Base-by-base conservation (phyloP, 192 early-diverging fungal species). In the Kappamyces sp. region DNA sequence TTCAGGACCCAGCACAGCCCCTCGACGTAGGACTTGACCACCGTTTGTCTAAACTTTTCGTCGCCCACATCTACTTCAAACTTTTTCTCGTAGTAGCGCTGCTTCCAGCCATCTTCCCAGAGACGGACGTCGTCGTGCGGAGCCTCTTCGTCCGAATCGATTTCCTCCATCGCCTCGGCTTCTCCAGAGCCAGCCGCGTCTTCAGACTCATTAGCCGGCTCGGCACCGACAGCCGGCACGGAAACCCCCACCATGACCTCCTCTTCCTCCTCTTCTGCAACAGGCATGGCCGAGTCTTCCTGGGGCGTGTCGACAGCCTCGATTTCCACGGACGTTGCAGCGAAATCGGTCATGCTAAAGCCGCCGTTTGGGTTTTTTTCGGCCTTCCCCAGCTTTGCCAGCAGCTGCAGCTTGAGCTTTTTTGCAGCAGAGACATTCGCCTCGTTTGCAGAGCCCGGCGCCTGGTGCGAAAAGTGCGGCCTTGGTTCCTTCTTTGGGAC, bases 1-100 rank as follows among this genome's bases (percentile, higher is more conserved):
- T 83, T 82, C 9, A 99, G 72, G 2, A 98, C 94, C 96, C 96
- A 99, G 68, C 96, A 94, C 32, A 99, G 68, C n/a, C 93, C 90
- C 66, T 86, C 87, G 2, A 96, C 81, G 61, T 99, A 99, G 7
- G 78, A 73, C 57, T 78, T 75, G 35, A 90, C 81, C 30, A 81
- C 65, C 81, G 74, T 57, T 67, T 80, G 50, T 45, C 65, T 70
- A 66, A 78, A 78, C 2, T 45, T 63, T 49, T 82, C 73, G 39
- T 78, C 69, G 73, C 81, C 75, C 72, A 83, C 32, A 68, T 79
- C 73, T 7, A 78, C 71, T 47, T 70, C 57, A 72, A 97, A 75
- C 52, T 88, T 87, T 53, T 74, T 72, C 33, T 87, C 75, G 67
- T 93, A 93, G 66, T 94, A 90, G 30, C 77, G 72, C 54, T 81